These are phyloP conservation scores for Yamadazyma aaseri DNA, from an alignment of 1,139 yeast species.

Conservation along the genomic window DNA sequence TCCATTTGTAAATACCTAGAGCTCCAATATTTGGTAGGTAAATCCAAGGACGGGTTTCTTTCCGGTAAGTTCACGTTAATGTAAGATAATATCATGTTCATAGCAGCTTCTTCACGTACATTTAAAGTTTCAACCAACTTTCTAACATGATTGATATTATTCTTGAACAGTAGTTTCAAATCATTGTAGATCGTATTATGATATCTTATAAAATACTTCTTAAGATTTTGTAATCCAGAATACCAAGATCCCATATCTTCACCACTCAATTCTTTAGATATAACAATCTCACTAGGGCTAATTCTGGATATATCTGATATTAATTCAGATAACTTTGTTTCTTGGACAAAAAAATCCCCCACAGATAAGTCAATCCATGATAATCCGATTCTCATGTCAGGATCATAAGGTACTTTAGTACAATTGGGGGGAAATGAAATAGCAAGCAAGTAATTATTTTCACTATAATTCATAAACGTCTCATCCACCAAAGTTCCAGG, in stretches of 20 bases:
- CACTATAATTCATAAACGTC: slow-evolving; percentile 68
- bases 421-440: slow-evolving; percentile 56
- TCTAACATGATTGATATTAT: slow-evolving; percentile 54
- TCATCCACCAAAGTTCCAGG: slow-evolving; percentile 95
- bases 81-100: slow-evolving; percentile 44
- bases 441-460: slow-evolving; percentile 69
- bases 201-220: slow-evolving; percentile 58
- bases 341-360: slow-evolving; percentile 72
- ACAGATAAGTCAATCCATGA: slow-evolving; percentile 90
- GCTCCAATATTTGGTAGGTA: slow-evolving; percentile 41
- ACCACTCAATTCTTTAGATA: slow-evolving; percentile 37
- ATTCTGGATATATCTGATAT: slow-evolving; percentile 63
- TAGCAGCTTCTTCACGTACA: slow-evolving; percentile 40
- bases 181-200: slow-evolving; percentile 38
- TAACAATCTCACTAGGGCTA: slow-evolving; percentile 63
- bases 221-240: slow-evolving; percentile 58
- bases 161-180: slow-evolving; percentile 35
- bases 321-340: slow-evolving; percentile 54
- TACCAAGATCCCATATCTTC: slow-evolving; percentile 51
- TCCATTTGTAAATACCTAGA: slow-evolving; percentile 72
- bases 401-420: slow-evolving; percentile 42
- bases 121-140: slow-evolving; percentile 57
- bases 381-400: slow-evolving; percentile 58
- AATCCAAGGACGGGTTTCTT: slow-evolving; percentile 32
- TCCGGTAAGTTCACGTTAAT: slow-evolving; percentile 43